These are phyloP conservation scores for Dendrocalamus sinicus DNA, from an alignment of 176 grass and related monocot species.

Conservation along the genomic window DNA sequence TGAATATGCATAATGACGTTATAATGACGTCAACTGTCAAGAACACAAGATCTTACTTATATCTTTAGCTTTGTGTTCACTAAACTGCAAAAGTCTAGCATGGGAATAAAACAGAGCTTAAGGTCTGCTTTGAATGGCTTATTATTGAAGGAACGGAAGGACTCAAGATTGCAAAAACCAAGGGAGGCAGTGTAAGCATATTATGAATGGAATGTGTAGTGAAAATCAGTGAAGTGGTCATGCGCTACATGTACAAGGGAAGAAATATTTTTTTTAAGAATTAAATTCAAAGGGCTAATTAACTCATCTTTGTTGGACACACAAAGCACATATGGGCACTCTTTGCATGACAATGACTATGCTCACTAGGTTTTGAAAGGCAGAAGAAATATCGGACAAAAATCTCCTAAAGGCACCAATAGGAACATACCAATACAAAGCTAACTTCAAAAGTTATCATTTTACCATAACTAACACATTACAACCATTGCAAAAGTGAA, in stretches of 20 bases:
- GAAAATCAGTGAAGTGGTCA: background rate
- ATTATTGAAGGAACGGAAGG: background rate
- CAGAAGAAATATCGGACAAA: background rate
- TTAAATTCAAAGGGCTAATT: background rate
- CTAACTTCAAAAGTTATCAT: background rate
- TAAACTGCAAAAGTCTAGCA: background rate
- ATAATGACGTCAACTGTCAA: background rate
- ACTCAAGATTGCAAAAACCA: background rate
- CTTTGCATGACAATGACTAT: background rate
- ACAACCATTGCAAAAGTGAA: background rate
- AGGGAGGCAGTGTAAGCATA: conserved; percentile 2
- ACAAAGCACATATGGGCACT: background rate
- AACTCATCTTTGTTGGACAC: background rate
- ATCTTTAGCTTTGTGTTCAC: background rate
- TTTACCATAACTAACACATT: background rate
- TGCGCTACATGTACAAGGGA: background rate
- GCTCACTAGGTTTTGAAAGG: background rate
- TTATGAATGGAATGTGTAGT: background rate
- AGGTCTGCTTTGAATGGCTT: background rate
- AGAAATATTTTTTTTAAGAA: conserved; percentile 10
- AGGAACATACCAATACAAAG: background rate
- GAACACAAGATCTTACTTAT: background rate
- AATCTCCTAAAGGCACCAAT: background rate
- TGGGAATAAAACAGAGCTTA: conserved; percentile 4
- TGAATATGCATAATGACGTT: background rate